Base-by-base conservation (phyloP, 257 asterid species). In the Euphrasia confusa region DNA sequence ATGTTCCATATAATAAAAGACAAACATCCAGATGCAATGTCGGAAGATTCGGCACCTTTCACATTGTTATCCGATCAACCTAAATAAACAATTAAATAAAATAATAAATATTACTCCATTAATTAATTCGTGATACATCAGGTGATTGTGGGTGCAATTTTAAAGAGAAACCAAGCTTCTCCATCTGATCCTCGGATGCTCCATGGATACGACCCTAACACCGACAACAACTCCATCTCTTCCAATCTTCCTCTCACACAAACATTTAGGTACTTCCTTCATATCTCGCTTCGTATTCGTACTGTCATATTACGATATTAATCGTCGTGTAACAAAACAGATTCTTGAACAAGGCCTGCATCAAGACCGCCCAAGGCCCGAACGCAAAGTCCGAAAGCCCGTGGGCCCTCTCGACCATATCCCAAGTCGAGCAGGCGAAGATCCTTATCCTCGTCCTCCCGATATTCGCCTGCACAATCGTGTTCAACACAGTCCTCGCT, bases 311-410 rank as follows among this genome's bases (percentile, higher is more conserved):
- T 30, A 30, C 5, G 33, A 30, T 1, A 21, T 21, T 21, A 21
- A 21, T 21, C 24, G 24, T 21, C 12, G 7, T 33, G 14, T 55
- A 10, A n/a, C 3, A 28, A 21, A 21, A 40, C 83, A 89, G 99
- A 72, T 89, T 81, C 72, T 74, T 89, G 90, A 88, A 92, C 89
- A 92, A 92, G 66, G 99, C 99, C 4, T 86, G 97, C 82, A 84
- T 83, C 58, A 83, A 72, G 77, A 70, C 7, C 5, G 60, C 7
- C 11, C 60, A 54, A 54, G 15, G 79, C 55, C 83, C 71, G 14
- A 75, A 58, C 17, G 70, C 49, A 21, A 61, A 75, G 71, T 73
- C 61, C 18, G 90, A 87, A 52, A 77, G 74, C 60, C 58, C 77
- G 60, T 87, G 97, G 97, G 75, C 70, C 27, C 68, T 84, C 0